Percentiles rank a stretch among this genome's conserved stretches.
phyloP scores from a whole-genome alignment of 164 flowering plant genomes.

The Magnolia kwangsiensis region DNA sequence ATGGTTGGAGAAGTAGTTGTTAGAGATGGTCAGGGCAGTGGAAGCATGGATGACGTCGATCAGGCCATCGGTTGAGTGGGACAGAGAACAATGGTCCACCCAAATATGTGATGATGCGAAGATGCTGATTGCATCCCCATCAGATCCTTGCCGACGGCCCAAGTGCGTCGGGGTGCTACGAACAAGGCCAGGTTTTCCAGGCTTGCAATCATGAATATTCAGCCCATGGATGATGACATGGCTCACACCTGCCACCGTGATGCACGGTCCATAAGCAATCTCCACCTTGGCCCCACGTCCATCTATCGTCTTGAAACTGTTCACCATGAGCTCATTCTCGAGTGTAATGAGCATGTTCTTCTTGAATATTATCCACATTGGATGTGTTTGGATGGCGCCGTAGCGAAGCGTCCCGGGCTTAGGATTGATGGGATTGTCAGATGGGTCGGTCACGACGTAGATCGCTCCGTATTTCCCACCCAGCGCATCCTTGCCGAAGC shows the following conservation, averaged over 20 bases:
- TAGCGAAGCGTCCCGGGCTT: conserved; percentile 34
- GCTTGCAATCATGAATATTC: conserved; percentile 24
- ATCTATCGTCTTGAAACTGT: conserved; percentile 32
- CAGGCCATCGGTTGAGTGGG: conserved; percentile 26
- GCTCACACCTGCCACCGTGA: conserved; percentile 27
- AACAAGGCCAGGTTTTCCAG: conserved; percentile 20
- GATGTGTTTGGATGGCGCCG: conserved; percentile 27
- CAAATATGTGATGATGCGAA: conserved; percentile 24
- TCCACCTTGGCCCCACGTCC: conserved; percentile 34
- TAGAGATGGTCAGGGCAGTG: conserved; percentile 29
- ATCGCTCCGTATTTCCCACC: conserved; percentile 25
- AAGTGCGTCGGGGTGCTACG: conserved; percentile 21
- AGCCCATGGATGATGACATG: conserved; percentile 35
- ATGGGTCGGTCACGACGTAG: conserved; percentile 23
- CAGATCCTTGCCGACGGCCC: conserved; percentile 14
- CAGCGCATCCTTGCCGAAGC: conserved; percentile 25
- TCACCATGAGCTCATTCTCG: conserved; percentile 27
- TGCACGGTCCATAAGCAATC: conserved; percentile 34
- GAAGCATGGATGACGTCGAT: conserved; percentile 29
- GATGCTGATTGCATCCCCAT: conserved; percentile 29
- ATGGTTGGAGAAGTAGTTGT: conserved; percentile 26
- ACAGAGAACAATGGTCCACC: conserved; percentile 29
- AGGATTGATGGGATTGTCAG: conserved; percentile 26
- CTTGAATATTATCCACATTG: conserved; percentile 29
- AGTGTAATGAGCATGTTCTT: conserved; percentile 28